These are phyloP conservation scores for Austroboletus rostrupii DNA, from an alignment of 1,284 basidiomycete species.

Conservation along the genomic window DNA sequence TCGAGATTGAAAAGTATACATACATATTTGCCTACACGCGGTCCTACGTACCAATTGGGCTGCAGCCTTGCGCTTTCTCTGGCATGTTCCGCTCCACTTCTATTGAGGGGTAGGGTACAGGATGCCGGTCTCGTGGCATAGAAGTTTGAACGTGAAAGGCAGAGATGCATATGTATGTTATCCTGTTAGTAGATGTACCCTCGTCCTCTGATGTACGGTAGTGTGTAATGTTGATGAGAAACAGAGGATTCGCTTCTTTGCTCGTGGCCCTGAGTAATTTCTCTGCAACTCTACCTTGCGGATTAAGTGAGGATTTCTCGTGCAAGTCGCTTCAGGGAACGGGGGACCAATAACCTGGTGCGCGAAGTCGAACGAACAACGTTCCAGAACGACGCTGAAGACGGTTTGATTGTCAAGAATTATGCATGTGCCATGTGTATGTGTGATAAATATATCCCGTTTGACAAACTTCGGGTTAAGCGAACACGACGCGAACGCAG, in stretches of 20 bases:
- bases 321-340: neutral
- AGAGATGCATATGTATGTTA: too few relatives aligned
- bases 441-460: too few relatives aligned
- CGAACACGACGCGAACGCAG: neutral
- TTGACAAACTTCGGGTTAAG: neutral
- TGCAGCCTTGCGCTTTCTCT: neutral
- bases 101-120: neutral
- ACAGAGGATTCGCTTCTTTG: too few relatives aligned
- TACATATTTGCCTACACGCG: neutral
- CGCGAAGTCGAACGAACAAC: too few relatives aligned
- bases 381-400: too few relatives aligned
- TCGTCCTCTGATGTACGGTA: too few relatives aligned
- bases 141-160: too few relatives aligned
- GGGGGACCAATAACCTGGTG: neutral
- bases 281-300: slow-evolving; percentile 1
- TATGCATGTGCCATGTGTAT: too few relatives aligned
- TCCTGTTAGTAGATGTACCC: neutral
- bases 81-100: neutral
- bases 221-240: too few relatives aligned
- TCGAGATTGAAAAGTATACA: slow-evolving; percentile 1
- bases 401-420: neutral
- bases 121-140: too few relatives aligned
- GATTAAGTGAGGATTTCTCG: slow-evolving; percentile 4
- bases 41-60: neutral
- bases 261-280: too few relatives aligned